Base-by-base conservation (phyloP, 2,329 filamentous ascomycete species). In the Beauveria caledonica region DNA sequence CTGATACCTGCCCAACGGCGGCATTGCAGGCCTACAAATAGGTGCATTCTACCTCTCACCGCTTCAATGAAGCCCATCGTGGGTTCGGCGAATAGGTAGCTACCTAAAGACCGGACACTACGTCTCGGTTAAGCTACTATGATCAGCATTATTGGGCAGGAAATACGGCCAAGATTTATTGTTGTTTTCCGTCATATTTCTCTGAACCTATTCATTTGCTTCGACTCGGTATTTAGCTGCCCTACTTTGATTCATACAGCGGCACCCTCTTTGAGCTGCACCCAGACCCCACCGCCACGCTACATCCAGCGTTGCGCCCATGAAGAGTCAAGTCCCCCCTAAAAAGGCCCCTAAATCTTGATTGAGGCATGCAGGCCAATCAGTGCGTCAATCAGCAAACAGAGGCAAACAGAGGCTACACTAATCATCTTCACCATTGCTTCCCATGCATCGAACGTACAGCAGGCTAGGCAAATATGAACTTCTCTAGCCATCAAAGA, bases 21-120 rank as follows among this genome's bases (percentile, higher is more conserved):
- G 29, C 15, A 9, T 29, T 19, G 15, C 23, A 2, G 17, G 23
- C 23, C 5, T 40, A 39, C n/a, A 19, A 8, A 9, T 3, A 62
- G 27, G 54, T 62, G 62, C 29, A 19, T n/a, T 25, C 39, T 60
- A 64, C 66, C 53, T 61, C 63, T 68, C 66, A 68, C 66, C 66
- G 66, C 66, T 62, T 36, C 66, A 64, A 61, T 63, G 56, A 60
- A 55, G 58, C 49, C n/a, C 40, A 46, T 53, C 49, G 40, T 39
- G 27, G 49, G 29, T 33, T 27, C 15, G 5, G 17, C 36, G 25
- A 36, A 29, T 40, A 27, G 17, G n/a, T n/a, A n/a, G n/a, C n/a
- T n/a, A n/a, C n/a, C 17, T 25, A 44, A 44, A n/a, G 23, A 40
- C 17, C 19, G 25, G n/a, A 25, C 29, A 19, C n/a, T 27, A 39